Conservation (phyloP, 495 filamentous ascomycete genomes). For the Penicillium herquei region DNA sequence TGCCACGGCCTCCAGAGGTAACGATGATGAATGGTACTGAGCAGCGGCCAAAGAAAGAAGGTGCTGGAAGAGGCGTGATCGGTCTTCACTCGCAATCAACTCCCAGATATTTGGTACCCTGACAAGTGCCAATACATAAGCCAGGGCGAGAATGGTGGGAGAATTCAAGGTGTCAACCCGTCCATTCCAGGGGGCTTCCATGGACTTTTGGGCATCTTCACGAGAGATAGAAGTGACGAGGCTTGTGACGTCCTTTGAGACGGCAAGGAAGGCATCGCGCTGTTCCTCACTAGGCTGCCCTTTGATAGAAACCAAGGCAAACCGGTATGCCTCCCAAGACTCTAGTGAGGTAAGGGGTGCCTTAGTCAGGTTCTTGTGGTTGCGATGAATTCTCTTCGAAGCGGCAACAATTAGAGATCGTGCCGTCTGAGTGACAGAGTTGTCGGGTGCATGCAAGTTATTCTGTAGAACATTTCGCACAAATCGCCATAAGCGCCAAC, state of each 20-base stretch:
- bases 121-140: constrained; percentile 37
- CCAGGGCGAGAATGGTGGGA: constrained; percentile 28
- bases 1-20: constrained; percentile 28
- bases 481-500: constrained; percentile 48
- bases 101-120: constrained; percentile 34
- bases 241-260: constrained; percentile 28
- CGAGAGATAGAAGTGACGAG: constrained; percentile 30
- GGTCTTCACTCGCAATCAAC: constrained; percentile 24
- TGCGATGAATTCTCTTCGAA: constrained; percentile 31
- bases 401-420: constrained; percentile 24
- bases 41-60: constrained; percentile 36
- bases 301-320: constrained; percentile 29
- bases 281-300: constrained; percentile 19
- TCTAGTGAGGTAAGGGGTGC: constrained; percentile 30
- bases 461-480: constrained; percentile 36
- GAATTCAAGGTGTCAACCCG: constrained; percentile 36
- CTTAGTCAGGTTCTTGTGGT: constrained; percentile 30
- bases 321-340: constrained; percentile 43
- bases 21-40: constrained; percentile 29
- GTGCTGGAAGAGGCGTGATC: constrained; percentile 34
- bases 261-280: constrained; percentile 20
- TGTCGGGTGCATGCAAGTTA: constrained; percentile 22
- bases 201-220: constrained; percentile 28
- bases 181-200: constrained; percentile 40
- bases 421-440: constrained; percentile 16